phyloP scores from a whole-genome alignment of 2,329 filamentous ascomycete species.

The Diaporthe helianthi region DNA sequence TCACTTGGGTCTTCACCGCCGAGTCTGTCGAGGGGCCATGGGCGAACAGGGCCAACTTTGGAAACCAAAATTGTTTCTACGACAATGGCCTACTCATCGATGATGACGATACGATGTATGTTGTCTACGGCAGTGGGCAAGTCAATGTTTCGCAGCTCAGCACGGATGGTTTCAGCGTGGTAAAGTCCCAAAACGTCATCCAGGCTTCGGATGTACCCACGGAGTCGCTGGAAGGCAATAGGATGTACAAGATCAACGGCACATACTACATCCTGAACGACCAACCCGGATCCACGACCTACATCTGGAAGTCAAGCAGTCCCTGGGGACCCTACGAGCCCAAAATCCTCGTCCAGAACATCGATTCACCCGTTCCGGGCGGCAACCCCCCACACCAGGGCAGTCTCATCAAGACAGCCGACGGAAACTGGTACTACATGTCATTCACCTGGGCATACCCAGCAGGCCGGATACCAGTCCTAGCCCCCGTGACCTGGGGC shows the following conservation, averaged over 20 bases:
- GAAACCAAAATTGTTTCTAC: conserved; percentile 58
- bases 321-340: conserved; percentile 61
- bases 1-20: conserved; percentile 62
- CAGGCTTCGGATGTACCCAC: conserved; percentile 45
- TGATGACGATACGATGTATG: conserved; percentile 65
- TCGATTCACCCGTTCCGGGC: conserved; percentile 51
- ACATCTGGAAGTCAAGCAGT: conserved; percentile 56
- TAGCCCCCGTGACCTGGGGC: conserved; percentile 61
- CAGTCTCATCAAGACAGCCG: conserved; percentile 58
- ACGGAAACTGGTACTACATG: conserved; percentile 65
- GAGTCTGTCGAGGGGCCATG: conserved; percentile 50
- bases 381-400: conserved; percentile 62
- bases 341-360: conserved; percentile 51
- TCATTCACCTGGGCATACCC: conserved; percentile 64
- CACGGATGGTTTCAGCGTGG: conserved; percentile 53
- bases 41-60: conserved; percentile 46
- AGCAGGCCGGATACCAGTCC: conserved; percentile 61
- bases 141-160: conserved; percentile 60
- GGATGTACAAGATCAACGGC: conserved; percentile 65
- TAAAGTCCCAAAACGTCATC: conserved; percentile 54
- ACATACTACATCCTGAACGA: conserved; percentile 62
- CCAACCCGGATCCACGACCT: conserved; percentile 52
- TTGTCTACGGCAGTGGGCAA: conserved; percentile 58
- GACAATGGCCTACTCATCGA: conserved; percentile 65
- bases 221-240: conserved; percentile 54